These are phyloP conservation scores for Anthoceros angustus DNA, from an alignment of 225 moss, liverwort and hornwort genomes.

Conservation along the genomic window DNA sequence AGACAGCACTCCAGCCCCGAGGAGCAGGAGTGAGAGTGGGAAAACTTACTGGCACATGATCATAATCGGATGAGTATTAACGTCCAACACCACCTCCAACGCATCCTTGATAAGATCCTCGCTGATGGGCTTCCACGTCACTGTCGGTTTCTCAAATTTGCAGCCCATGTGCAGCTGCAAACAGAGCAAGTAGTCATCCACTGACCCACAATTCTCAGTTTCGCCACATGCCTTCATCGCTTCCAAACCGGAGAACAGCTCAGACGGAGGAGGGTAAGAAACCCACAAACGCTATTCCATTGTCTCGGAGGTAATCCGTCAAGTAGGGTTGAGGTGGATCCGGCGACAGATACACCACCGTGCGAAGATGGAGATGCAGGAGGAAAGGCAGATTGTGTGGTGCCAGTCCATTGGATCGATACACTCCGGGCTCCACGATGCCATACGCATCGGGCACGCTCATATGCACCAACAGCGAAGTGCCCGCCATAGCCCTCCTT, in stretches of 20 bases:
- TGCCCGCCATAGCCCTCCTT: conserved; percentile 9
- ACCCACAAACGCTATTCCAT: conserved; percentile 40
- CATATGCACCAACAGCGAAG: conserved; percentile 67
- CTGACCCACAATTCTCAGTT: background rate
- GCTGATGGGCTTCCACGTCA: conserved; percentile 93
- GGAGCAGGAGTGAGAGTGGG: background rate
- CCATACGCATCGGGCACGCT: conserved; percentile 90
- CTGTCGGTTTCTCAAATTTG: conserved; percentile 73
- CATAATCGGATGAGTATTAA: conserved; percentile 81
- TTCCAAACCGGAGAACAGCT: background rate
- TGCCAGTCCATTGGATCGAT: conserved; percentile 71
- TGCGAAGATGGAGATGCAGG: conserved; percentile 66
- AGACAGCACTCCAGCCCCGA: too few species aligned
- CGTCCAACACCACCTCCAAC: conserved; percentile 80
- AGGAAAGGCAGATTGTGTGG: conserved; percentile 73
- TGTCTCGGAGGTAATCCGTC: conserved; percentile 53
- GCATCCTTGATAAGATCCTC: conserved; percentile 97
- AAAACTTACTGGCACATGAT: conserved; percentile 93
- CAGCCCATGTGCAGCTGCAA: conserved; percentile 74
- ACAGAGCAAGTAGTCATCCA: background rate
- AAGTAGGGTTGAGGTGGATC: conserved; percentile 46
- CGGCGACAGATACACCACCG: conserved; percentile 64
- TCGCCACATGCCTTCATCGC: background rate
- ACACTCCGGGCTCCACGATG: conserved; percentile 84
- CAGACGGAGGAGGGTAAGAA: conserved; percentile 25